phyloP scores from a whole-genome alignment of 1,284 basidiomycete species.

The Sporisorium sorghi region DNA sequence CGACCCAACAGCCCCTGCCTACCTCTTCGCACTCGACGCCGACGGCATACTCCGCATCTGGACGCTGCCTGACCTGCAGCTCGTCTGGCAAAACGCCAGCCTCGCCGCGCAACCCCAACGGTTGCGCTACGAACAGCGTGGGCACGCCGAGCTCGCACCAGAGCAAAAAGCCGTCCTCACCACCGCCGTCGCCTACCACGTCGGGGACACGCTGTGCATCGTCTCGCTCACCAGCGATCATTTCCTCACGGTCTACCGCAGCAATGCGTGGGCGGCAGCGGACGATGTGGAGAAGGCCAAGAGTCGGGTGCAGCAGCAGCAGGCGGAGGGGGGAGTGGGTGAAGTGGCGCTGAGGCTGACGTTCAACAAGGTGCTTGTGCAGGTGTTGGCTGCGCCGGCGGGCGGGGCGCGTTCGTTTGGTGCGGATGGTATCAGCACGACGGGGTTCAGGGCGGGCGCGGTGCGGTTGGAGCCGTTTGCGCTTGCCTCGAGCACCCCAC shows the following conservation, averaged over 20 bases:
- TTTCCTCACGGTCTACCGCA: constrained; percentile 49
- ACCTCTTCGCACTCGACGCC: constrained; percentile 25
- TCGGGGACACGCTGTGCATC: constrained; percentile 55
- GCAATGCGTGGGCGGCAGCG: constrained; percentile 13
- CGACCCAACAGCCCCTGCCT: constrained; percentile 10
- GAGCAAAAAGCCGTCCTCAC: constrained; percentile 29
- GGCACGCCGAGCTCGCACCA: constrained; percentile 18
- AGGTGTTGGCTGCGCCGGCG: constrained; percentile 26
- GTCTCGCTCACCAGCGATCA: constrained; percentile 52
- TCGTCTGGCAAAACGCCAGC: constrained; percentile 38
- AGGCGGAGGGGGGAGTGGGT: neutral
- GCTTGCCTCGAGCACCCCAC: too few relatives aligned
- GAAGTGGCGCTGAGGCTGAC: constrained; percentile 12
- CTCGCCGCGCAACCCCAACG: constrained; percentile 37
- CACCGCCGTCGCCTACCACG: constrained; percentile 23
- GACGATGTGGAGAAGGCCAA: constrained; percentile 5
- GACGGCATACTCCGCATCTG: constrained; percentile 24
- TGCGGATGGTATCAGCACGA: neutral
- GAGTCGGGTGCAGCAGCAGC: neutral
- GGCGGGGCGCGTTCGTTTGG: constrained; percentile 23
- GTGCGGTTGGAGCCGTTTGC: constrained; percentile 22
- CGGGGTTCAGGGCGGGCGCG: neutral
- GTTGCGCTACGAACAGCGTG: constrained; percentile 21
- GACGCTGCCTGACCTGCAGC: constrained; percentile 42
- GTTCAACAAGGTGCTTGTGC: constrained; percentile 46